phyloP scores from a whole-genome alignment of 2,329 filamentous ascomycete genomes.

The Torrubiella hemipterigena region DNA sequence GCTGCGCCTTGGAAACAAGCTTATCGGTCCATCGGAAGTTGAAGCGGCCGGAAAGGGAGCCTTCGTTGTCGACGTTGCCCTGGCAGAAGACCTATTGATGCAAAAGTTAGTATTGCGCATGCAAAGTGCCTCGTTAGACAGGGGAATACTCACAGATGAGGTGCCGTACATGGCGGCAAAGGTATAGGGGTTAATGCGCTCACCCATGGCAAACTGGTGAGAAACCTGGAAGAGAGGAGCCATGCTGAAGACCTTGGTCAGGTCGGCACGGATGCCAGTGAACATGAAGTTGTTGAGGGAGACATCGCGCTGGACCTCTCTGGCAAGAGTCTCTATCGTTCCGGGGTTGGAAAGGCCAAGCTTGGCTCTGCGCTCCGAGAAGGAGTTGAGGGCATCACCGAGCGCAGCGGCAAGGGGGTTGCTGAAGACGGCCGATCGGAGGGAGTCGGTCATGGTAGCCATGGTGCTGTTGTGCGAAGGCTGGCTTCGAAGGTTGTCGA shows the following conservation, averaged over 20 bases:
- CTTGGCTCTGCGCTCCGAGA: constrained; percentile 75
- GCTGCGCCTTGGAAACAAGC: constrained; percentile 75
- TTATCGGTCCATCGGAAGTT: constrained; percentile 81
- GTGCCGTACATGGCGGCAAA: constrained; percentile 92
- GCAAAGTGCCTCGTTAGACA: constrained; percentile 2
- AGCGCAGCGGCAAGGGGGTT: constrained; percentile 62
- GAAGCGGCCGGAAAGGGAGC: constrained; percentile 74
- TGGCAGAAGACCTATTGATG: constrained; percentile 73
- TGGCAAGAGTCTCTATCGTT: constrained; percentile 76
- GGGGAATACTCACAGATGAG: constrained; percentile 53
- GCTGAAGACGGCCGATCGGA: constrained; percentile 52
- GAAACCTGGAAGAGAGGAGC: constrained; percentile 93
- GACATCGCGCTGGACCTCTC: constrained; percentile 93
- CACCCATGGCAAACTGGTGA: constrained; percentile 91
- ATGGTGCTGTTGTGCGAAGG: constrained; percentile 25
- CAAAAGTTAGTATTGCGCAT: constrained; percentile 3
- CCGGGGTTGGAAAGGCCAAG: constrained; percentile 87
- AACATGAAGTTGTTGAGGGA: constrained; percentile 96
- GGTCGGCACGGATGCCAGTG: constrained; percentile 85
- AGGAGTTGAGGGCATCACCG: constrained; percentile 67
- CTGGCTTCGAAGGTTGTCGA: constrained; percentile 14
- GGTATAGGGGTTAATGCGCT: constrained; percentile 85
- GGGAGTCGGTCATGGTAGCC: constrained; percentile 39
- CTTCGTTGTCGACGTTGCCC: constrained; percentile 89
- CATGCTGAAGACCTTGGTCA: constrained; percentile 94